These are phyloP conservation scores for Bombardia bombarda DNA, from an alignment of 495 filamentous ascomycete species.

Conservation along the genomic window DNA sequence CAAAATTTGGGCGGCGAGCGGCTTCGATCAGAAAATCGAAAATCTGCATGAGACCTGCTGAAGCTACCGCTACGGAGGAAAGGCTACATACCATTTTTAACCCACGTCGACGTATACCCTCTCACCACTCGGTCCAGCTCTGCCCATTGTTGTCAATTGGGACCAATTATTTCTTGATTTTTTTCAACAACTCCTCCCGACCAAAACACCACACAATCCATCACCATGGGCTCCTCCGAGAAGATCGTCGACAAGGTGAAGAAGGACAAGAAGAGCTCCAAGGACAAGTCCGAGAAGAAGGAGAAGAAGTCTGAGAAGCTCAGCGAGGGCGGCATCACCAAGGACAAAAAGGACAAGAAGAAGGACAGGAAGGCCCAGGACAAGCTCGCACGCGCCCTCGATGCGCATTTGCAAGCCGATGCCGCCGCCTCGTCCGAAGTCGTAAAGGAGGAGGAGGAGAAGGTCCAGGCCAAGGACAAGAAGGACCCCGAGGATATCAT, in stretches of 20 bases:
- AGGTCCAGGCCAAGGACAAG: no score
- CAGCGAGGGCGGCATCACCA: slow-evolving; percentile 62
- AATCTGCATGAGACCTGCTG: no score
- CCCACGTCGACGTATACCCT: no score
- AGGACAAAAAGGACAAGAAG: slow-evolving; percentile 57
- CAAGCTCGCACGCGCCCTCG: slow-evolving; percentile 29
- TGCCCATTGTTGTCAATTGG: not conserved
- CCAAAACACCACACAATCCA: not conserved
- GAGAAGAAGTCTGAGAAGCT: slow-evolving; percentile 65
- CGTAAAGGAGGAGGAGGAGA: slow-evolving; percentile 30
- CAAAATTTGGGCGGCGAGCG: no score
- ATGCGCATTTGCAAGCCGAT: slow-evolving; percentile 24
- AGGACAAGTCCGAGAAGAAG: slow-evolving; percentile 67
- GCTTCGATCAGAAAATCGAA: no score
- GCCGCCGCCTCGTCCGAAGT: slow-evolving; percentile 13
- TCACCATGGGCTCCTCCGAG: not conserved
- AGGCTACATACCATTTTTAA: no score
- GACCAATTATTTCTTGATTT: not conserved
- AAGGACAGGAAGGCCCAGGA: slow-evolving; percentile 43
- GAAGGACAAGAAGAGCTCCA: slow-evolving; percentile 13
- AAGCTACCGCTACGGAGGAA: no score
- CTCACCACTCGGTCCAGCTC: no score
- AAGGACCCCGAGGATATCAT: slow-evolving; percentile 25
- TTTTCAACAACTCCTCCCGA: not conserved
- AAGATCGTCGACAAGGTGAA: slow-evolving; percentile 9